Evolutionary conservation across 441 rosid genomes (phyloP).

Genomic region (Cnidoscolus chayamansa): DNA sequence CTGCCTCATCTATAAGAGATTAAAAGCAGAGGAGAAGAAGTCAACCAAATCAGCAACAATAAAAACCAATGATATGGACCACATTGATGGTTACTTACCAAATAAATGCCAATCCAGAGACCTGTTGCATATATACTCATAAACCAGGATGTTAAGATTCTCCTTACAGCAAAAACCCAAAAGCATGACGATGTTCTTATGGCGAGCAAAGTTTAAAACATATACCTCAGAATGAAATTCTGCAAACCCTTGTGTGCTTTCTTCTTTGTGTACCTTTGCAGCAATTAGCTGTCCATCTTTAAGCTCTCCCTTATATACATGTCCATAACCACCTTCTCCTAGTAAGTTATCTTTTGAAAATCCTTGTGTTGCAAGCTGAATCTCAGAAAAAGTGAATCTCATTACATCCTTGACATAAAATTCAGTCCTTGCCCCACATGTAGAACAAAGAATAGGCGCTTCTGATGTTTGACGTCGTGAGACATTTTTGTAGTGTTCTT

Average conservation of each 20-base stretch:
- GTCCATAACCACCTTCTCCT: slow-evolving; percentile 70
- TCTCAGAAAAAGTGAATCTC: slow-evolving; percentile 43
- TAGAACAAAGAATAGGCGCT: slow-evolving; percentile 48
- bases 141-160: slow-evolving; percentile 53
- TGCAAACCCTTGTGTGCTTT: slow-evolving; percentile 48
- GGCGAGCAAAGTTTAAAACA: slow-evolving; percentile 53
- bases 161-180: slow-evolving; percentile 65
- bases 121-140: slow-evolving; percentile 65
- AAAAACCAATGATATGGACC: neutral
- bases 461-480: slow-evolving; percentile 28
- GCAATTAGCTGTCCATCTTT: slow-evolving; percentile 54
- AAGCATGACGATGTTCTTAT: slow-evolving; percentile 72
- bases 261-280: slow-evolving; percentile 58
- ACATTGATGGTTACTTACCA: slow-evolving; percentile 30
- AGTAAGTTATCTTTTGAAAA: slow-evolving; percentile 44
- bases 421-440: slow-evolving; percentile 48
- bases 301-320: slow-evolving; percentile 51
- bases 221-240: slow-evolving; percentile 53
- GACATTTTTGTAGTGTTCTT: slow-evolving; percentile 19
- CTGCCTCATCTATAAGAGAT: slow-evolving; percentile 30
- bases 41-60: neutral
- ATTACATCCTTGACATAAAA: slow-evolving; percentile 41
- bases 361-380: slow-evolving; percentile 49
- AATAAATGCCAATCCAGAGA: slow-evolving; percentile 62
- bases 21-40: neutral